A percentile compares a stretch with the other conserved stretches of the same genome.
These are phyloP conservation scores for Mycena capillaripes DNA, from an alignment of 768 basidiomycete species.

Conservation along the genomic window DNA sequence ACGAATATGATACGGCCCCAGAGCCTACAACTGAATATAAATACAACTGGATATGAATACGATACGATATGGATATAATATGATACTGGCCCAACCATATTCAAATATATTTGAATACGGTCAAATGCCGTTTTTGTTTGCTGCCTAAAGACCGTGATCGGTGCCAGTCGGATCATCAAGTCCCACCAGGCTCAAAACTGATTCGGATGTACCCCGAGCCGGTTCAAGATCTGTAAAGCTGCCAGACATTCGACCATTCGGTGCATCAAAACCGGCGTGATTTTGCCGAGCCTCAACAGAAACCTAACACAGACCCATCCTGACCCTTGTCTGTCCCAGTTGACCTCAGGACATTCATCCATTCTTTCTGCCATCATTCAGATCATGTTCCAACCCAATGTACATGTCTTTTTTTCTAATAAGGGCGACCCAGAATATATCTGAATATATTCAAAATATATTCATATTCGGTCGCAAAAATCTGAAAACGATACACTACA, in stretches of 20 bases:
- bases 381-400: background rate
- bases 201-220: background rate
- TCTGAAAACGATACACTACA: conserved; percentile 3
- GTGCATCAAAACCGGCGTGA: background rate
- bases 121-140: background rate
- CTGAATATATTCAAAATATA: background rate
- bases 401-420: background rate
- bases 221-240: background rate
- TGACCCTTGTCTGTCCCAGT: background rate
- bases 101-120: conserved; percentile 10
- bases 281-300: too few species aligned
- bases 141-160: background rate
- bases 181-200: background rate
- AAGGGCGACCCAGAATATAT: background rate
- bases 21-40: background rate
- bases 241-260: background rate
- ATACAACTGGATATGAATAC: conserved; percentile 6
- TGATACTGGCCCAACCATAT: background rate
- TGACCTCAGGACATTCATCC: background rate
- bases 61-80: background rate
- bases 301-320: too few species aligned
- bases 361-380: background rate
- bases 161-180: background rate
- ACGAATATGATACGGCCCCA: conserved; percentile 3
- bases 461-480: background rate